These are phyloP conservation scores for Scortechinia acanthostroma DNA, from an alignment of 2,329 filamentous ascomycete species.

Conservation along the genomic window DNA sequence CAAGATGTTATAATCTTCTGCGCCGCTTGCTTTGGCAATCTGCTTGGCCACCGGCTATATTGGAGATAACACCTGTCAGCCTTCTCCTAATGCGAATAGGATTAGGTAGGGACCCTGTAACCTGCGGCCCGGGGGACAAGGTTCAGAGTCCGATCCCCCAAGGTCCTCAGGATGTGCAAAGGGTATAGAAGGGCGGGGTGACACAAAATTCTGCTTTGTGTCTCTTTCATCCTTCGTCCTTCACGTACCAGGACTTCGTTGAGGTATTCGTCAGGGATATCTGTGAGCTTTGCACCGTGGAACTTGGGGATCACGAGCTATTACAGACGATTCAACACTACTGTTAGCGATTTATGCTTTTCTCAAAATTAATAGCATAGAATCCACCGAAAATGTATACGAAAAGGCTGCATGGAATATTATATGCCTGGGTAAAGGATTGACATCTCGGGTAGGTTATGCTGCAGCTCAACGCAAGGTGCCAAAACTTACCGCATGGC, in stretches of 20 bases:
- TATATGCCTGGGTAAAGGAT: no score
- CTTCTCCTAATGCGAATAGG: no score
- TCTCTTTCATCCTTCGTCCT: not conserved
- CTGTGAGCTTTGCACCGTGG: constrained; percentile 83
- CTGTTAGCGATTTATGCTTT: no score
- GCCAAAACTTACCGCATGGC: constrained; percentile 68
- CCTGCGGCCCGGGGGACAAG: not conserved
- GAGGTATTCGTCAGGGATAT: constrained; percentile 86
- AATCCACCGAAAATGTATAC: no score
- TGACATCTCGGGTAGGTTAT: no score
- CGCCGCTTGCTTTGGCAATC: constrained; percentile 70
- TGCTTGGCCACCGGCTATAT: constrained; percentile 74
- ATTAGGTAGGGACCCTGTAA: no score
- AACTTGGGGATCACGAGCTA: constrained; percentile 94
- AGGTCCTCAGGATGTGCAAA: not conserved
- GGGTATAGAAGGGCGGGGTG: constrained; percentile 1
- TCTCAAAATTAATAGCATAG: no score
- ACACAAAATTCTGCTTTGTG: not conserved
- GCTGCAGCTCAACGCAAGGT: not conserved
- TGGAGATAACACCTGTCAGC: not conserved
- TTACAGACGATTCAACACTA: no score
- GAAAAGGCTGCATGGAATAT: constrained; percentile 2
- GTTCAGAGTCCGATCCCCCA: not conserved
- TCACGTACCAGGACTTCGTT: constrained; percentile 69
- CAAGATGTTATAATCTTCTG: constrained; percentile 80